These are phyloP conservation scores for Funneliformis mosseae DNA, from an alignment of 192 early-diverging fungal genomes.

Conservation along the genomic window DNA sequence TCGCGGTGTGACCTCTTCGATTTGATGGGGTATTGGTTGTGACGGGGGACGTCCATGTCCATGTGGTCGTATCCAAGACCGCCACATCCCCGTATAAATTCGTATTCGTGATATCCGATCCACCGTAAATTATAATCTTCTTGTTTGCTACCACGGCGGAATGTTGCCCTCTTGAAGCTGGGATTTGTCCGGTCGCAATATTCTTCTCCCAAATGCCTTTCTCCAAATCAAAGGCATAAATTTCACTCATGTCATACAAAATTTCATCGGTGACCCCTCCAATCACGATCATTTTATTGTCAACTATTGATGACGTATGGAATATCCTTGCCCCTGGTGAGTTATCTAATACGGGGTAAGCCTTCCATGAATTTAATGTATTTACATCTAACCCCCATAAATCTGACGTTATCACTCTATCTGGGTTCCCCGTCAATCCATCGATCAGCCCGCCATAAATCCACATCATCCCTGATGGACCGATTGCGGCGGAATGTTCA, in stretches of 20 bases:
- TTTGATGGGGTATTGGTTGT: slow-evolving; percentile 9
- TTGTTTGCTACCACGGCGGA: slow-evolving; percentile 27
- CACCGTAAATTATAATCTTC: slow-evolving; percentile 37
- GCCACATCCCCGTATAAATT: slow-evolving; percentile 33
- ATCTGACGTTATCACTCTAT: not conserved
- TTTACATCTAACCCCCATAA: not conserved
- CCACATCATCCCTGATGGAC: not conserved
- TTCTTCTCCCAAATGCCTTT: not conserved
- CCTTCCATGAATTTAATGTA: not conserved
- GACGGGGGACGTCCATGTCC: slow-evolving; percentile 12
- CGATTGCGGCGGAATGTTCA: not conserved
- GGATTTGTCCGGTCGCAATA: slow-evolving; percentile 19
- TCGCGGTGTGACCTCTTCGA: slow-evolving; percentile 35
- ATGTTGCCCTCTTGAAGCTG: slow-evolving; percentile 30
- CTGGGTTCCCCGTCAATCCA: not conserved
- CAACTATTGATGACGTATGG: slow-evolving; percentile 12
- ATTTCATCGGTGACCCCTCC: not conserved
- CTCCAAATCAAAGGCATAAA: slow-evolving; percentile 33
- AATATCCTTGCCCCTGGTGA: not conserved
- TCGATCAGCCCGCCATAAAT: slow-evolving; percentile 17
- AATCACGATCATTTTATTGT: slow-evolving; percentile 3
- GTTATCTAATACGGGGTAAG: not conserved
- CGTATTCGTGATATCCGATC: not conserved
- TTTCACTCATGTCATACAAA: not conserved
- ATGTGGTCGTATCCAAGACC: slow-evolving; percentile 22